Evolutionary conservation across 345 rosid species (phyloP).

Genomic region (Aurinia saxatilis): DNA sequence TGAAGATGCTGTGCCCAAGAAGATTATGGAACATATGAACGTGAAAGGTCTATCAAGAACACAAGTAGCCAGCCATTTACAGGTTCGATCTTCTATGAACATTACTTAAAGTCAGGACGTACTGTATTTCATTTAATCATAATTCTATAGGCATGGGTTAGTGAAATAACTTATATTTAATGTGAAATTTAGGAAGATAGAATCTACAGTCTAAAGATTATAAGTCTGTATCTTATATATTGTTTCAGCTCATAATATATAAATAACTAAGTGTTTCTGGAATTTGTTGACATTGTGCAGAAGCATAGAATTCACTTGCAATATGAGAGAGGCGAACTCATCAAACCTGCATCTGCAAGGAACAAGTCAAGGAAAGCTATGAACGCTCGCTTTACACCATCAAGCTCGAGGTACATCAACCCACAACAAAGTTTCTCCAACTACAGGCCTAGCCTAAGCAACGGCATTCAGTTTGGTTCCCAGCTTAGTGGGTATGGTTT

Average conservation of each 20-base stretch:
- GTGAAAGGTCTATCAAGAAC: constrained; percentile 44
- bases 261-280: not conserved
- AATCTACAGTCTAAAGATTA: not conserved
- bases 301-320: constrained; percentile 45
- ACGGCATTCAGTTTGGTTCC: not conserved
- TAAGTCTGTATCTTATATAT: not conserved
- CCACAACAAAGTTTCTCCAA: not conserved
- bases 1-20: constrained; percentile 60
- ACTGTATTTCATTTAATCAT: not conserved
- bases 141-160: not conserved
- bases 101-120: not conserved
- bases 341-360: not conserved
- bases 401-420: constrained; percentile 5
- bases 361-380: not conserved
- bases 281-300: constrained; percentile 29
- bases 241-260: not conserved
- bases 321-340: constrained; percentile 2
- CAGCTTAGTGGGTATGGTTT: not conserved
- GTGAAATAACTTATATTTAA: not conserved
- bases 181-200: not conserved
- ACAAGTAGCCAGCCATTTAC: constrained; percentile 65
- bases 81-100: constrained; percentile 35
- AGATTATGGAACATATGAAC: constrained; percentile 50
- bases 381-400: constrained; percentile 20
- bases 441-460: not conserved